Evolutionary conservation across 768 basidiomycete species (phyloP), one percentile per base, ranked within the genome.

Genomic region (Kwoniella mangroviensis): DNA sequence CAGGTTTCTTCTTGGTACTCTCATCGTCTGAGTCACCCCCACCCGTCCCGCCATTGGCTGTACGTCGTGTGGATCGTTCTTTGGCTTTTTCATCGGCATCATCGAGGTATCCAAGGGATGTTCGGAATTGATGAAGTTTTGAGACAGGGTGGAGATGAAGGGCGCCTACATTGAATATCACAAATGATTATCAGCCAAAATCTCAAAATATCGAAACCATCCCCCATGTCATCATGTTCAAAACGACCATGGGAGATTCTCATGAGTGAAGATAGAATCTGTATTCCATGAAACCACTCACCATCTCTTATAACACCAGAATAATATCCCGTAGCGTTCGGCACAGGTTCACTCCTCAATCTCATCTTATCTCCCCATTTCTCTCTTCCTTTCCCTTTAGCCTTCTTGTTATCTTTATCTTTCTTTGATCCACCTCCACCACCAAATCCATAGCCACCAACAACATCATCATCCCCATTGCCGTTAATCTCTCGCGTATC

Each of bases 101-200:
- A 49, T 83, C 82, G 2, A 84, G 69, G 71, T 84, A 84, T 19
- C 66, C 72, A 9, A 84, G 73, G 10, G 79, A 75, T 0, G 83
- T 81, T 57, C 83, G 77, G 64, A 84, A 76, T 67, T 84, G 83
- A 12, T 80, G 45, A 42, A 79, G 58, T 15, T 73, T 72, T 10
- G 68, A 72, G n/a, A 84, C 55, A 0, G 83, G 83, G 57, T 84
- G 83, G 17, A 84, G 70, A 53, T 84, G 81, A 4, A 84, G 72
- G 4, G 82, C 82, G 53, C 82, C 83, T 84, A 42, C 7, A 40
- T 9, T 22, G 62, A 43, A 45, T 21, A 57, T 2, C 34, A 34
- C 34, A 1, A 34, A 34, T 34, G 9, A 34, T 4, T 7, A 1
- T 34, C 34, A 34, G 34, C 0, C 0, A 34, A 34, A 34, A 34